Base-by-base conservation (phyloP, 2,329 filamentous ascomycete species). In the Aureobasidium sp. region DNA sequence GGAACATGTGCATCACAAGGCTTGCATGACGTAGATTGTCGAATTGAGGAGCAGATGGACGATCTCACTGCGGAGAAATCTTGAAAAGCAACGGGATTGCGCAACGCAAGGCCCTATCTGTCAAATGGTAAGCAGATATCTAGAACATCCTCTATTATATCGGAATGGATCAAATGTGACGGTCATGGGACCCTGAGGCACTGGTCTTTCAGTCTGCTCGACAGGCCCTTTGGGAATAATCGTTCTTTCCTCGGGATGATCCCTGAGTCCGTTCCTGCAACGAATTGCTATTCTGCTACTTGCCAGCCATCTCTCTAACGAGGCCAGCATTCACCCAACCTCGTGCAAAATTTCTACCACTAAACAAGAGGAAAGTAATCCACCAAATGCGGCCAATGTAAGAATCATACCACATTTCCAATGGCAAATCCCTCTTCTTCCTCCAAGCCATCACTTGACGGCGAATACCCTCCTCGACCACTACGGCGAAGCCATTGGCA, bases 271-370 rank as follows among this genome's bases (percentile, higher is more conserved):
- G 15, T 57, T 1, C n/a, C 1, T 30, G 25, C 36, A 16, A 6
- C 21, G 5, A 3, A 10, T 15, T 21, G 37, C 32, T 16, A 8
- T 32, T 15, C 10, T 15, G 1, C 63, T 59, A 69, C 65, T 67
- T 68, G 52, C 65, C 66, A 58, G 72, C 68, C 71, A 75, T 75
- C 66, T 76, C 72, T 32, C 74, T 69, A 1, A 77, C 74, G 41
- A 77, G 65, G 0, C 75, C 73, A 37, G 73, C 71, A 59, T 74
- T 72, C 1, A 76, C 73, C 76, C 76, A 77, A 2, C 76, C 76
- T 45, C 76, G 68, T 4, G 75, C 75, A 60, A 78, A 77, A 45
- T 75, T 75, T 39, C 75, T 69, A 0, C 76, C 76, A 21, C 69
- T 75, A 32, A 73, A 71, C 60, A 77, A 64, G 3, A 78, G 60